These are phyloP conservation scores for Mentha longifolia DNA, from an alignment of 257 asterid genomes.

Conservation along the genomic window DNA sequence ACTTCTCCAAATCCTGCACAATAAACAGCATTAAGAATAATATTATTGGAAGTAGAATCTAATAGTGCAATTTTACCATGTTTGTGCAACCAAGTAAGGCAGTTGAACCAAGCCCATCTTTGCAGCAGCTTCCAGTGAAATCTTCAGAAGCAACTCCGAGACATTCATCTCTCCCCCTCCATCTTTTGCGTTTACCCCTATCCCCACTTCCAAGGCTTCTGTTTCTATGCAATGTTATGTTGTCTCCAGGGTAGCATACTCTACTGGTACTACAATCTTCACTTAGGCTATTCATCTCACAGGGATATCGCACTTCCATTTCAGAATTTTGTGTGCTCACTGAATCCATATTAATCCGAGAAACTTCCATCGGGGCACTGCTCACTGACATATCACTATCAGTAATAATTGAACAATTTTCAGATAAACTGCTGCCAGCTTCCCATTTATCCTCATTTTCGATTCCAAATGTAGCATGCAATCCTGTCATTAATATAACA, in stretches of 20 bases:
- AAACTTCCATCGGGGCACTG: conserved; percentile 50
- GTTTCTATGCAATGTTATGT: conserved; percentile 56
- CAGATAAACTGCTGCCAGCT: conserved; percentile 53
- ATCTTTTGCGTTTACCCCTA: conserved; percentile 88
- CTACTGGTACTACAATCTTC: conserved; percentile 89
- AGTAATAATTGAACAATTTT: conserved; percentile 51
- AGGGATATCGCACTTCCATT: conserved; percentile 63
- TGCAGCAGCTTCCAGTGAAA: conserved; percentile 52
- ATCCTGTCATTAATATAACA: conserved; percentile 41
- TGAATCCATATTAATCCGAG: conserved; percentile 48
- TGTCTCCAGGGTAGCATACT: conserved; percentile 49
- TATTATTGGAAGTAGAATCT: conserved; percentile 15
- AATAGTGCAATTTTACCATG: conserved; percentile 34
- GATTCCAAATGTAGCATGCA: conserved; percentile 38
- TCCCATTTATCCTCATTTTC: conserved; percentile 49
- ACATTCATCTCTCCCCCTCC: conserved; percentile 86
- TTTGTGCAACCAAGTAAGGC: conserved; percentile 36
- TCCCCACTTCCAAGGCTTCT: conserved; percentile 61
- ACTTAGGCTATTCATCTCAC: conserved; percentile 52
- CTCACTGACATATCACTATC: conserved; percentile 57
- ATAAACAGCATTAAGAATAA: conserved; percentile 22
- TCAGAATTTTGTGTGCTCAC: conserved; percentile 52
- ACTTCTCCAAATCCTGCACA: conserved; percentile 60
- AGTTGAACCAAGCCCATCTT: conserved; percentile 49
- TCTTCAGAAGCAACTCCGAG: conserved; percentile 49